phyloP scores from a whole-genome alignment of 2,329 filamentous ascomycete genomes.

The Ceratocystis ficicola region DNA sequence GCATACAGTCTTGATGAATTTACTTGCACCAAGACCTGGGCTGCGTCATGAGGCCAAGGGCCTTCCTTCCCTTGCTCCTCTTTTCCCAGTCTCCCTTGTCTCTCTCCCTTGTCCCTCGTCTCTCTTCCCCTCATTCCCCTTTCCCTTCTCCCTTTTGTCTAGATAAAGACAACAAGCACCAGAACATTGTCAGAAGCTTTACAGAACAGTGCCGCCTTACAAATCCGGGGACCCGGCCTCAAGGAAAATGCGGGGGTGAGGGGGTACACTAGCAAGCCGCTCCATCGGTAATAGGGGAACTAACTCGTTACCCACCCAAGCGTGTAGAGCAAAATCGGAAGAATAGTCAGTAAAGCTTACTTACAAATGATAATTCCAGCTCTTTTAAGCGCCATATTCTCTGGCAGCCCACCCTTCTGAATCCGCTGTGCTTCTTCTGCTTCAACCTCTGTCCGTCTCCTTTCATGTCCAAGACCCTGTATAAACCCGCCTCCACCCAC shows the following conservation, averaged over 20 bases:
- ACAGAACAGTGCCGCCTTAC: background rate
- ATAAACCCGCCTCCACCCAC: background rate
- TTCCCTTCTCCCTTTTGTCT: background rate
- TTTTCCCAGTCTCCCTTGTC: background rate
- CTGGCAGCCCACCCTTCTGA: no score
- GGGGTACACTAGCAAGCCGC: background rate
- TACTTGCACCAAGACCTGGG: background rate
- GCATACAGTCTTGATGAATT: constrained; percentile 5
- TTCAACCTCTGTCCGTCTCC: background rate
- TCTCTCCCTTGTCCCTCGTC: background rate
- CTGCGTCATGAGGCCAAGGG: constrained; percentile 4
- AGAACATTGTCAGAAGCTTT: background rate
- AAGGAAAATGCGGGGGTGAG: background rate
- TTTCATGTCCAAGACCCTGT: background rate
- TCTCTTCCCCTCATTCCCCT: background rate
- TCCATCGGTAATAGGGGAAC: background rate
- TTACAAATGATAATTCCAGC: no score
- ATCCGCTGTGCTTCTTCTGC: no score
- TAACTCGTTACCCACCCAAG: background rate
- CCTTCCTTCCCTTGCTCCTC: constrained; percentile 1
- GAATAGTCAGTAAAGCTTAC: no score
- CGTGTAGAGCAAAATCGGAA: background rate
- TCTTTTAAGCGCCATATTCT: background rate
- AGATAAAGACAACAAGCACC: background rate
- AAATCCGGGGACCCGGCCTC: constrained; percentile 5